Base-by-base conservation (phyloP, 75 land plant species). In the Pinus tabuliformis region DNA sequence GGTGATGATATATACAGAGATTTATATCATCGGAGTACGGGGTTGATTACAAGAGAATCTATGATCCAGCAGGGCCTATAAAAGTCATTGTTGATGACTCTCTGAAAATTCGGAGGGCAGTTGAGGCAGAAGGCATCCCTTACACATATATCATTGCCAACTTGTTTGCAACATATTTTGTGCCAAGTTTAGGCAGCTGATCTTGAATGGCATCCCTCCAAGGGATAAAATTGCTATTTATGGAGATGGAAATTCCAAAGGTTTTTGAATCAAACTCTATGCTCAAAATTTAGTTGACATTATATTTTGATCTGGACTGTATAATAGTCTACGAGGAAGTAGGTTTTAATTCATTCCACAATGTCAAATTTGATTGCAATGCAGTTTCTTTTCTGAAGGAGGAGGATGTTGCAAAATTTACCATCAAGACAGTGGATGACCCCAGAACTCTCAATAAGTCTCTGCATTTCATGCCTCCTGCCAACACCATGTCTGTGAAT, bases 1-100 rank as follows among this genome's bases (percentile, higher is more conserved):
- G 42, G 42, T 39, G 42, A 39, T 39, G 42, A 39, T 39, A 22
- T 72, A 37, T 9, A 21, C 73, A 90, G 92, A 81, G 92, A 63
- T 90, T 85, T 75, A 56, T 90, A 3, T 90, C 92, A 3, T 87
- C 92, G 12, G 92, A 90, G 70, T 90, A 83, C 75, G 90, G 90
- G 13, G 83, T 59, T 26, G 92, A 90, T 75, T 77, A 80, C 30
- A 90, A 81, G 68, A 76, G 68, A 5, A 39, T 39, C 42, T 58
- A 45, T 5, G 73, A 83, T 63, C 76, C 84, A 8, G 73, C 85
- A 14, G 83, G 82, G 66, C 87, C 86, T 2, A 81, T 81, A 14
- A 79, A 85, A 30, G 28, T 70, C n/a, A 28, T 73, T 12, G 85
- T 80, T 64, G 80, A 24, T 1, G 16, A 3, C 14, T 87, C 87